A percentile compares a stretch with the other conserved stretches of the same genome.
These are phyloP conservation scores for Colletotrichum ledebouriae DNA, from an alignment of 2,329 filamentous ascomycete genomes.

Conservation along the genomic window DNA sequence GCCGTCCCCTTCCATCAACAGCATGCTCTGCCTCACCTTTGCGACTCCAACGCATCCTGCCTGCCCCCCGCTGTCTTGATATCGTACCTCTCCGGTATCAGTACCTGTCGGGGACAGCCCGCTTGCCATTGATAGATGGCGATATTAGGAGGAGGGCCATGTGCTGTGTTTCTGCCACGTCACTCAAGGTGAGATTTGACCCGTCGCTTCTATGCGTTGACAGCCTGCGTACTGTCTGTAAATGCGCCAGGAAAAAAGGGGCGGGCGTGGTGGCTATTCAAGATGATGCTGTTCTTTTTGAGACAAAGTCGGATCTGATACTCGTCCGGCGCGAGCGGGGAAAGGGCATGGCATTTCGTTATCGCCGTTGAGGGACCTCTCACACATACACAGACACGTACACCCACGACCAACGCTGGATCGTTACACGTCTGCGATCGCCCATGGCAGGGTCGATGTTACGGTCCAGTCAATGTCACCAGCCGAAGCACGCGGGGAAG, in stretches of 20 bases:
- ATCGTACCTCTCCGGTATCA: conserved; percentile 31
- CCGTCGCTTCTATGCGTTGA: conserved; percentile 29
- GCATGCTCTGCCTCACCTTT: not conserved
- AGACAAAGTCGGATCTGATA: conserved; percentile 33
- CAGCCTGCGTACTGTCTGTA: conserved; percentile 2
- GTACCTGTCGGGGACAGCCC: conserved; percentile 10
- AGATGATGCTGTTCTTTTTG: conserved; percentile 1
- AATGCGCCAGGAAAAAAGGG: not conserved
- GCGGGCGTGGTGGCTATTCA: not conserved
- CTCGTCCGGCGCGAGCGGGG: conserved; percentile 20
- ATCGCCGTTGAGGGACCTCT: conserved; percentile 16
- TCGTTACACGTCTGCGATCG: conserved; percentile 28
- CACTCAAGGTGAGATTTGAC: conserved; percentile 40
- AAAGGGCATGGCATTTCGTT: not conserved
- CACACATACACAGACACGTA: not conserved
- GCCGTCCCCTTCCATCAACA: conserved; percentile 6
- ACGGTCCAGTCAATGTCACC: conserved; percentile 11
- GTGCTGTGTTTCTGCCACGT: conserved; percentile 36
- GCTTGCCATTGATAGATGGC: conserved; percentile 22
- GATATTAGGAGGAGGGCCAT: conserved; percentile 19
- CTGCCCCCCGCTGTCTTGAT: conserved; percentile 11
- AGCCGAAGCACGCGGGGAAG: conserved; percentile 11
- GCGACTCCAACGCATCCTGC: not conserved
- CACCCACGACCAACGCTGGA: not conserved
- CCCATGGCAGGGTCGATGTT: conserved; percentile 5